Conservation (phyloP, 1,284 basidiomycete species). For the Tilletiopsis washingtonensis region DNA sequence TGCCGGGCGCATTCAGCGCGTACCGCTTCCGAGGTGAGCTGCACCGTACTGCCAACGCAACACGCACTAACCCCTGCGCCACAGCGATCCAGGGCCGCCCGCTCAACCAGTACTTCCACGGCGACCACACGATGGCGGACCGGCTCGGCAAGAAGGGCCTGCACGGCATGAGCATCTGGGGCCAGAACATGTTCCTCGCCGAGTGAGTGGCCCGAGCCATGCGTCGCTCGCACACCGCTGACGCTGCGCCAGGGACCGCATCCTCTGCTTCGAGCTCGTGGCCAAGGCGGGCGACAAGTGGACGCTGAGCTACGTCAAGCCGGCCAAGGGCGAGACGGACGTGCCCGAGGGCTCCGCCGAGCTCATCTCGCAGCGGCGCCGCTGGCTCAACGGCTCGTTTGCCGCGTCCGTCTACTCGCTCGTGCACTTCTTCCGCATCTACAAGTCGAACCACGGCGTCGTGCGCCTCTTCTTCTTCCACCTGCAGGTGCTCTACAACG, state of each 20-base stretch:
- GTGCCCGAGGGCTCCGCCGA: constrained; percentile 75
- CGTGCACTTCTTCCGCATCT: constrained; percentile 84
- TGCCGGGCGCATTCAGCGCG: constrained; percentile 93
- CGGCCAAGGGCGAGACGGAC: constrained; percentile 88
- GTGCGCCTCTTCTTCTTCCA: constrained; percentile 87
- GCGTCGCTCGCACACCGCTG: too few species aligned
- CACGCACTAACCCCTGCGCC: too few species aligned
- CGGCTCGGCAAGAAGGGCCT: constrained; percentile 88
- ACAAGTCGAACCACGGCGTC: constrained; percentile 73
- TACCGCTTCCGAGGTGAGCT: constrained; percentile 81
- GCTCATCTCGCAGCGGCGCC: constrained; percentile 79
- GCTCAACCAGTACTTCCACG: constrained; percentile 95
- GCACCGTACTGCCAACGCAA: too few species aligned
- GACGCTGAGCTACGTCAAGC: constrained; percentile 89
- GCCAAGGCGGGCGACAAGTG: constrained; percentile 76
- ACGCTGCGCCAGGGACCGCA: too few species aligned
- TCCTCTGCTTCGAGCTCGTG: constrained; percentile 91
- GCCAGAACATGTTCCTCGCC: constrained; percentile 58
- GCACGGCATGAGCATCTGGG: constrained; percentile 96
- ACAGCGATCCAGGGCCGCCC: constrained; percentile 88
- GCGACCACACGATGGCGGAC: constrained; percentile 75
- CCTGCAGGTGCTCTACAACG: constrained; percentile 84
- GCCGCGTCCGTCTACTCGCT: constrained; percentile 86
- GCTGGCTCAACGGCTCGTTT: constrained; percentile 96
- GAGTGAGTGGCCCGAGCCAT: too few species aligned